Percentiles rank a stretch among this genome's conserved stretches.
phyloP scores from a whole-genome alignment of 495 filamentous ascomycete genomes.

The Polyplosphaeria fusca region DNA sequence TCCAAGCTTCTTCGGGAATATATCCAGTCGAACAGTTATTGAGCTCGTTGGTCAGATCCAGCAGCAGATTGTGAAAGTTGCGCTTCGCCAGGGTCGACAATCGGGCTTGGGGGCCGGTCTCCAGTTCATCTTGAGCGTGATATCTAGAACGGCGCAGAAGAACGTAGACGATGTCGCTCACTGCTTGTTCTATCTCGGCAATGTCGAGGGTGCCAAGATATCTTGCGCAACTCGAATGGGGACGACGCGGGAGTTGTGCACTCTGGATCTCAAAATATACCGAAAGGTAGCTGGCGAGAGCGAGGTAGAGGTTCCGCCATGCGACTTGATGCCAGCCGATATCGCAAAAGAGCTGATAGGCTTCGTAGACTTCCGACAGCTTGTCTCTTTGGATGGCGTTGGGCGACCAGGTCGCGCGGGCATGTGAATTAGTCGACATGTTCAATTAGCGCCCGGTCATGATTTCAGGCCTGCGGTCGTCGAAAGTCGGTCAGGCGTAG shows the following conservation, averaged over 20 bases:
- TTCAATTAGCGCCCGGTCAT: too few relatives aligned
- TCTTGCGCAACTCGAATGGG: neutral
- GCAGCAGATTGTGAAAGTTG: neutral
- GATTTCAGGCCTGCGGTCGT: too few relatives aligned
- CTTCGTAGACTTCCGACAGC: neutral
- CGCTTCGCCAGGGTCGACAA: neutral
- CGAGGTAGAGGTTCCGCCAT: neutral
- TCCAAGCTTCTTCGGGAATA: neutral
- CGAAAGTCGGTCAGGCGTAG: too few relatives aligned
- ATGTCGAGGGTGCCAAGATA: neutral
- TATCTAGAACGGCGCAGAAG: neutral
- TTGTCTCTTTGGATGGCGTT: neutral
- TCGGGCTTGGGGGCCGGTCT: neutral
- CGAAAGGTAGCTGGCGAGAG: neutral
- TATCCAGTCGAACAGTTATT: neutral
- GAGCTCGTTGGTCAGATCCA: slow-evolving; percentile 2
- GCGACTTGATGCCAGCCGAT: slow-evolving; percentile 1
- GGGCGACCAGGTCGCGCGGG: too few relatives aligned
- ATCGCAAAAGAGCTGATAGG: slow-evolving; percentile 6
- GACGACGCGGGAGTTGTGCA: neutral
- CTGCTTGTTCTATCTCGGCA: neutral
- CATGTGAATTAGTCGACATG: too few relatives aligned
- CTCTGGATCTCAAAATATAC: neutral
- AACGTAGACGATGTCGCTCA: neutral
- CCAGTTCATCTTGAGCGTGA: neutral